These are phyloP conservation scores for Malania oleifera DNA, from an alignment of 164 flowering plant genomes.

Conservation along the genomic window DNA sequence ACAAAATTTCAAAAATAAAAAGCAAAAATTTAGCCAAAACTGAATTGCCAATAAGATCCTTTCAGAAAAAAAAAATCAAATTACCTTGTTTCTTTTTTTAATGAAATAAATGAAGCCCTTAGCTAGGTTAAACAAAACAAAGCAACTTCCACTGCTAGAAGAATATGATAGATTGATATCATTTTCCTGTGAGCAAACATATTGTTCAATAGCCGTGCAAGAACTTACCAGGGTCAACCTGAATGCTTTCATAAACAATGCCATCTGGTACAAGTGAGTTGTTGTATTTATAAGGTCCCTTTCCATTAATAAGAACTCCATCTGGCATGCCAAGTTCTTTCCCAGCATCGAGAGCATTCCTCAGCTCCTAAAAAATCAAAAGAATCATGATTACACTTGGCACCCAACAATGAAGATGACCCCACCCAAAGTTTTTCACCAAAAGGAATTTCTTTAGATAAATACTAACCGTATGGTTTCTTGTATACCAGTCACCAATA, in stretches of 20 bases:
- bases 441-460: neutral
- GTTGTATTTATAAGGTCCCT: constrained; percentile 67
- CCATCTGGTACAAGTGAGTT: constrained; percentile 62
- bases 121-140: no score
- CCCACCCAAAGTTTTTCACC: neutral
- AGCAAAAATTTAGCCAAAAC: no score
- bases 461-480: constrained; percentile 37
- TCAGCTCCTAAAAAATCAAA: constrained; percentile 32
- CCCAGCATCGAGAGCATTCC: constrained; percentile 43
- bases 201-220: neutral
- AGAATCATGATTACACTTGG: neutral
- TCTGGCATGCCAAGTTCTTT: constrained; percentile 64
- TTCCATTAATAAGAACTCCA: constrained; percentile 75
- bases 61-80: no score
- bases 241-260: constrained; percentile 45
- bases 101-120: no score
- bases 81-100: no score
- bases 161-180: no score
- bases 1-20: no score
- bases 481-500: constrained; percentile 55
- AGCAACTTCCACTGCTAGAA: no score
- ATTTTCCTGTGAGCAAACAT: no score
- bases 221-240: constrained; percentile 64
- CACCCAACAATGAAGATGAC: neutral
- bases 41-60: no score